Percentiles rank a stretch among this genome's conserved stretches.
phyloP scores from a whole-genome alignment of 768 basidiomycete species.

The Lactarius psammicola region DNA sequence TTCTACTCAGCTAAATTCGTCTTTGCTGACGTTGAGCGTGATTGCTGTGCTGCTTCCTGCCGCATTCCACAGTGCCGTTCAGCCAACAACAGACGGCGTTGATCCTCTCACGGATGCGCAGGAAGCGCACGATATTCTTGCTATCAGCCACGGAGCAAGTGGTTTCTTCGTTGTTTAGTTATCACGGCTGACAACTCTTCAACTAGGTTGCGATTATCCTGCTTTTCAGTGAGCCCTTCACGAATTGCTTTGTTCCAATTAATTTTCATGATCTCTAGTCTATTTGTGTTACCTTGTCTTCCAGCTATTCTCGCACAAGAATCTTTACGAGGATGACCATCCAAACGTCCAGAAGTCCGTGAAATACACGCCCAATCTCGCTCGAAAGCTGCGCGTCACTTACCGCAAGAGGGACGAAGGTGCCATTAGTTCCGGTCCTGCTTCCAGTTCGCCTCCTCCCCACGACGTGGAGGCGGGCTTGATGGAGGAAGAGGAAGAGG shows the following conservation, averaged over 20 bases:
- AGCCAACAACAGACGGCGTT: conserved; percentile 23
- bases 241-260: not conserved
- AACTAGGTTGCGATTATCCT: conserved; percentile 51
- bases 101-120: conserved; percentile 32
- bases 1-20: conserved; percentile 70
- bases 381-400: not conserved
- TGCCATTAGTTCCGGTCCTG: conserved; percentile 1
- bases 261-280: conserved; percentile 36
- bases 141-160: conserved; percentile 53
- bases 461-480: conserved; percentile 19
- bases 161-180: not conserved
- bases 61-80: conserved; percentile 65
- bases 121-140: conserved; percentile 45
- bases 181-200: not conserved
- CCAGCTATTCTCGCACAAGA: conserved; percentile 55
- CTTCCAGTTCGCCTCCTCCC: conserved; percentile 11
- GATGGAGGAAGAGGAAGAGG: conserved; percentile 27
- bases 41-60: conserved; percentile 77
- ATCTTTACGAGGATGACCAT: conserved; percentile 47
- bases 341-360: conserved; percentile 6
- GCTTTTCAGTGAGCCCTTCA: conserved; percentile 44
- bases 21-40: conserved; percentile 74
- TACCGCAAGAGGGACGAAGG: not conserved
- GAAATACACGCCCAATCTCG: not conserved
- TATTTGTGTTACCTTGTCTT: conserved; percentile 53